Conservation (phyloP, 1,284 basidiomycete genomes). For the Austroboletus niveus region DNA sequence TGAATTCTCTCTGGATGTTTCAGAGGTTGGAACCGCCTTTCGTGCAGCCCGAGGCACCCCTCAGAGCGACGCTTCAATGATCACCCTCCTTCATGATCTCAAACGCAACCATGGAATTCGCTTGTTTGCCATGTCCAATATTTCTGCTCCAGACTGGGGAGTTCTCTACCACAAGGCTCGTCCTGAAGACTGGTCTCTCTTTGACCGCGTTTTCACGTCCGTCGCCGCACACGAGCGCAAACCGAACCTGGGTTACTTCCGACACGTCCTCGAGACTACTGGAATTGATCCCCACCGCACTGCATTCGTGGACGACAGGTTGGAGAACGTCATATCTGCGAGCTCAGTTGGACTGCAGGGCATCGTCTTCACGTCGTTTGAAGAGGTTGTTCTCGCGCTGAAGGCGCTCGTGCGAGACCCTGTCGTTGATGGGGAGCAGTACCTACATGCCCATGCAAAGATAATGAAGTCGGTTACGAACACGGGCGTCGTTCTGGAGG, state of each 20-base stretch:
- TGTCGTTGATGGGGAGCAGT: slow-evolving; percentile 15
- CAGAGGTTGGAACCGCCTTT: slow-evolving; percentile 11
- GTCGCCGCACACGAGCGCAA: slow-evolving; percentile 19
- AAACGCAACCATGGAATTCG: slow-evolving; percentile 2
- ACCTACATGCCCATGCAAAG: slow-evolving; percentile 14
- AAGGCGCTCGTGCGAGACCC: slow-evolving; percentile 21
- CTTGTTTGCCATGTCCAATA: slow-evolving; percentile 26
- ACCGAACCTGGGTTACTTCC: slow-evolving; percentile 14
- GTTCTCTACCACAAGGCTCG: slow-evolving; percentile 10
- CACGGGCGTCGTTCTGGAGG: slow-evolving; percentile 17
- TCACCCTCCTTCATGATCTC: slow-evolving; percentile 17
- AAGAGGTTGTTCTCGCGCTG: slow-evolving; percentile 15
- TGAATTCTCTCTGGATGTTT: slow-evolving; percentile 18
- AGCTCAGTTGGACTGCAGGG: slow-evolving; percentile 22
- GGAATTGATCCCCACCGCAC: slow-evolving; percentile 22
- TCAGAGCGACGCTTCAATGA: slow-evolving; percentile 13
- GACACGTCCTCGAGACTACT: slow-evolving; percentile 15
- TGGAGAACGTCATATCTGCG: slow-evolving; percentile 23
- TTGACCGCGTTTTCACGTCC: slow-evolving; percentile 24
- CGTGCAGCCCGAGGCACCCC: slow-evolving; percentile 9
- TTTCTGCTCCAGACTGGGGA: slow-evolving; percentile 24
- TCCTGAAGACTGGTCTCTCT: slow-evolving; percentile 23
- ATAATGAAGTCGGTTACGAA: slow-evolving; percentile 23
- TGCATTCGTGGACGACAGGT: slow-evolving; percentile 21
- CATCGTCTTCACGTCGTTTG: slow-evolving; percentile 20